Evolutionary conservation across 441 rosid species (phyloP), one percentile per base, ranked within the genome.

Genomic region (Iberis amara): DNA sequence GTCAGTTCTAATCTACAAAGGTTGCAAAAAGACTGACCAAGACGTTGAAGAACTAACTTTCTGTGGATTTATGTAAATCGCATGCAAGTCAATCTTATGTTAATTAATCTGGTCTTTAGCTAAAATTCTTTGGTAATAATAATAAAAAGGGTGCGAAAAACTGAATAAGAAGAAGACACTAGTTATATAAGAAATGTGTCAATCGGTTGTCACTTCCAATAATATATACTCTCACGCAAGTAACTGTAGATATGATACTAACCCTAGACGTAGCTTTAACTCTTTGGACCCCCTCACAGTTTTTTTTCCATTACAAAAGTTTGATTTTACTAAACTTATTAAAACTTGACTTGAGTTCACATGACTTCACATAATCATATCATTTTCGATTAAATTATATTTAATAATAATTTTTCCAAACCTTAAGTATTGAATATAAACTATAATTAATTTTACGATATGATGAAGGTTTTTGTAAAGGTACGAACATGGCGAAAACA

Each of bases 171-270:
- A 28, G 40, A 66, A 21, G 42, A 21, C 41, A 66, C 54, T 38
- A n/a, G 39, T 51, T 70, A 43, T 41, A 24, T n/a, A n/a, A n/a
- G n/a, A 65, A 56, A 52, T 59, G 80, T 73, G 76, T 68, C 75
- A 42, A 63, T 74, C 82, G 66, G 68, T 57, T 70, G 86, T 78
- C 80, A 66, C 68, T 66, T 81, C 77, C 68, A 68, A 60, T 59
- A 60, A 54, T 52, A 51, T 59, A 55, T 55, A 51, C 62, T 59
- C 51, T 39, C 40, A 55, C 68, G 43, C 66, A 55, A 66, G 70
- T 47, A 53, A 66, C 71, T 66, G 62, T 66, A 54, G 70, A 57
- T 63, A 7, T 61, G 64, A 61, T 56, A 40, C 70, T 36, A 74
- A 69, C 77, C 73, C 58, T 66, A 66, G 62, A 61, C 54, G 41